Conservation (phyloP, 495 filamentous ascomycete genomes). For the Lasiosphaeriaceae sp. region DNA sequence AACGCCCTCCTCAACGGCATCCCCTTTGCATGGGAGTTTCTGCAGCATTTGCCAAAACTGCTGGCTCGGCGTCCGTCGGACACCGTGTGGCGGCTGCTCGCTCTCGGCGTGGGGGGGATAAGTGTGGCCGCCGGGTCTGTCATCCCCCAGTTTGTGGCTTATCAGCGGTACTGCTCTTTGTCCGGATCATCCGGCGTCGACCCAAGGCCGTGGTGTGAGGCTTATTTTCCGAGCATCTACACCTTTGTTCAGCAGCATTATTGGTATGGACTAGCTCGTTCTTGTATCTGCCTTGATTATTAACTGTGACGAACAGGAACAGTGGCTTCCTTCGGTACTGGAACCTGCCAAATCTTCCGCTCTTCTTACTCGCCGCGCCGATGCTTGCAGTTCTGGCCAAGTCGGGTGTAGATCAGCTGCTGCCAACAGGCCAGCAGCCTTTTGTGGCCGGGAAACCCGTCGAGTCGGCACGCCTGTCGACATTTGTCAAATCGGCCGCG, state of each 20-base stretch:
- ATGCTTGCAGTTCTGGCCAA: slow-evolving; percentile 65
- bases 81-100: slow-evolving; percentile 45
- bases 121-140: slow-evolving; percentile 62
- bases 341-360: slow-evolving; percentile 78
- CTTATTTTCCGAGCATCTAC: slow-evolving; percentile 76
- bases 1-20: slow-evolving; percentile 86
- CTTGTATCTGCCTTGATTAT: slow-evolving; percentile 4
- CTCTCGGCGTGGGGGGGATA: slow-evolving; percentile 61
- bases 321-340: slow-evolving; percentile 87
- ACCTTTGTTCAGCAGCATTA: slow-evolving; percentile 83
- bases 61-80: slow-evolving; percentile 9
- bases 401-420: slow-evolving; percentile 54
- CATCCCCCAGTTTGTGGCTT: slow-evolving; percentile 74
- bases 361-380: slow-evolving; percentile 80
- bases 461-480: slow-evolving; percentile 18
- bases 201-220: slow-evolving; percentile 64
- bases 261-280: slow-evolving; percentile 58
- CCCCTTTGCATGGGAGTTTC: slow-evolving; percentile 39
- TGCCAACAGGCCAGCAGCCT: background rate
- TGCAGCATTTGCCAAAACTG: slow-evolving; percentile 49
- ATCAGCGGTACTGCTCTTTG: slow-evolving; percentile 59
- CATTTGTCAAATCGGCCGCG: slow-evolving; percentile 55
- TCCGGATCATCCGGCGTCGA: slow-evolving; percentile 19
- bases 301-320: slow-evolving; percentile 52
- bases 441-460: slow-evolving; percentile 3